Evolutionary conservation across 257 asterid genomes (phyloP).

Genomic region (Echites panduratus): DNA sequence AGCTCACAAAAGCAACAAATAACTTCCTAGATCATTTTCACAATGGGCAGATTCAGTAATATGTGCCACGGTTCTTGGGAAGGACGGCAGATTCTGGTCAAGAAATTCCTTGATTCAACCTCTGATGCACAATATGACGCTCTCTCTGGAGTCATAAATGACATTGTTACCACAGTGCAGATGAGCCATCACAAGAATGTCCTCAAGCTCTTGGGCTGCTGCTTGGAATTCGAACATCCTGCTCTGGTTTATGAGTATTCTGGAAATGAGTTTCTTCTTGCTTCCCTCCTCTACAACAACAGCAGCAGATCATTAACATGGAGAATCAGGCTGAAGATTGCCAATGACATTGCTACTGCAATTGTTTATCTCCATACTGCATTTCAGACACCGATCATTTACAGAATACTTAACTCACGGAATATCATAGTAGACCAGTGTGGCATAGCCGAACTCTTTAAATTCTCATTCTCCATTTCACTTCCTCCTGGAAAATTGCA

Average conservation of each 20-base stretch:
- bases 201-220: conserved; percentile 9
- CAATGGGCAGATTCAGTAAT: not conserved
- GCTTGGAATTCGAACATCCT: conserved; percentile 6
- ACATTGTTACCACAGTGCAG: not conserved
- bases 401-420: conserved; percentile 1
- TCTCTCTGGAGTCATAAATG: conserved; percentile 9
- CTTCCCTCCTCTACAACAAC: not conserved
- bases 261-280: conserved; percentile 6
- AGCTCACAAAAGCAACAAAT: not conserved
- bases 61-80: not conserved
- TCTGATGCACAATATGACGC: not conserved
- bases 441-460: conserved; percentile 8
- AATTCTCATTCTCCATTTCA: conserved; percentile 15
- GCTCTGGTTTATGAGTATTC: not conserved
- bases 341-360: conserved; percentile 7
- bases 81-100: not conserved
- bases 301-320: conserved; percentile 5
- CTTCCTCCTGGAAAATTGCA: conserved; percentile 18
- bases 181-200: conserved; percentile 16
- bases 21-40: not conserved
- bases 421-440: conserved; percentile 11
- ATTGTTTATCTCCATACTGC: conserved; percentile 12
- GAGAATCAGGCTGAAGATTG: conserved; percentile 12
- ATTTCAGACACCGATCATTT: conserved; percentile 14
- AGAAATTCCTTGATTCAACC: not conserved